These are phyloP conservation scores for Mycena olivaceomarginata DNA, from an alignment of 768 basidiomycete genomes.

Conservation along the genomic window DNA sequence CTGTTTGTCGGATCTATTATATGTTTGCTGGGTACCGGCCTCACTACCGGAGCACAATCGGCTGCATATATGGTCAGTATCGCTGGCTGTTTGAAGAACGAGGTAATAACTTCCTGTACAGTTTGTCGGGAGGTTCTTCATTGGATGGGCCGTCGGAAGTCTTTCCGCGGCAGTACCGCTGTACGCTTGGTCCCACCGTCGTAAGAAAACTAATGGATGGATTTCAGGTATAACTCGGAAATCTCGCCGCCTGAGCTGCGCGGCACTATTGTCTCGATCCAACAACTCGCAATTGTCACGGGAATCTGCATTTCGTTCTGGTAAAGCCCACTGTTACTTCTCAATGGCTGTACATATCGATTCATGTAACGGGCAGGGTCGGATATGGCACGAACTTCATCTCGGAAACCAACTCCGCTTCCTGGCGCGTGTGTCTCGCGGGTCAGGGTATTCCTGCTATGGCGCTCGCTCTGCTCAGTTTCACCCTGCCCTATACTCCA, in stretches of 20 bases:
- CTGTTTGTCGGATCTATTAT: constrained; percentile 42
- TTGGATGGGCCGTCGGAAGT: constrained; percentile 77
- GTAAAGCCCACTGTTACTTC: not conserved
- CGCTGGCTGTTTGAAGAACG: not conserved
- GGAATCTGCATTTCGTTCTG: constrained; percentile 52
- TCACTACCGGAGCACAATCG: constrained; percentile 46
- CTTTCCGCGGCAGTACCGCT: constrained; percentile 59
- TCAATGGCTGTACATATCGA: not conserved
- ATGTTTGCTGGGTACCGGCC: constrained; percentile 44
- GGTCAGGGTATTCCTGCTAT: constrained; percentile 62
- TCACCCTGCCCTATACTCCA: constrained; percentile 64
- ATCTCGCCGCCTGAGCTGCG: constrained; percentile 61
- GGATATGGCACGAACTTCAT: constrained; percentile 48
- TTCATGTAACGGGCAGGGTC: constrained; percentile 32
- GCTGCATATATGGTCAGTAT: constrained; percentile 42
- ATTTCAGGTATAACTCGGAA: constrained; percentile 58
- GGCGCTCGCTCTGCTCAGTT: constrained; percentile 49
- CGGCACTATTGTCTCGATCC: constrained; percentile 58
- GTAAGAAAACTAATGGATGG: constrained; percentile 44
- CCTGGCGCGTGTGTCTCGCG: constrained; percentile 58
- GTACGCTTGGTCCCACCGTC: constrained; percentile 46
- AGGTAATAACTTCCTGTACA: not conserved
- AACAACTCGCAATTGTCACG: constrained; percentile 58
- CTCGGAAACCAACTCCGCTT: constrained; percentile 45
- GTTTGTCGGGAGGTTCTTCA: constrained; percentile 69